Base-by-base conservation (phyloP, 768 basidiomycete species). In the Flagelloscypha sp. region DNA sequence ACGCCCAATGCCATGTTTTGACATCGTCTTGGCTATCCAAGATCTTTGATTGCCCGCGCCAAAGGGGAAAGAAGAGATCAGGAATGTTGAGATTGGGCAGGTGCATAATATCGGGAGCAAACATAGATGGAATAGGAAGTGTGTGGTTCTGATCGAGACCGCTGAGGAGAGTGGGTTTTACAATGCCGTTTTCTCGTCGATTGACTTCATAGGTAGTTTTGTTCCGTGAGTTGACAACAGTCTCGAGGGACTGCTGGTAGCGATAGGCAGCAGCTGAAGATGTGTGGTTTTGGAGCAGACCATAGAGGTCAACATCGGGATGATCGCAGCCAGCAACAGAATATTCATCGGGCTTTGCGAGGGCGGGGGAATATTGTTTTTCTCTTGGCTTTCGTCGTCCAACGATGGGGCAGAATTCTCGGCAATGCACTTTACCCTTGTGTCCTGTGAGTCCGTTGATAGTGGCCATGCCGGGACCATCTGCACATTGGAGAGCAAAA, bases 91-190 rank as follows among this genome's bases (percentile, higher is more conserved):
- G 44, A 9, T 41, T 19, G 5, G 42, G 38, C 1, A 59, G 47
- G 42, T 70, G 67, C 63, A 68, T 67, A 10, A 59, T 36, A 31
- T 70, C 64, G 1, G 42, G 41, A 8, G 43, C 30, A 33, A 62
- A 66, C 20, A 52, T 53, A 1, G 35, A 31, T 0, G 62, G 60
- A 29, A 61, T 40, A 0, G 47, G 44, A 12, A 59, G 47, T 12
- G 33, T 43, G 6, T 35, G 33, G 3, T 25, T 15, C 8, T 37
- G 18, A 1, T 33, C 42, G 1, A 65, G 38, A 0, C 58, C 62
- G 7, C 38, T 31, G 29, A 66, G 53, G 3, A 68, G 46, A n/a
- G 47, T 61, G 0, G 58, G 58, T 30, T 60, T 61, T n/a, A 41
- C 40, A 22, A 71, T 53, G 1, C 66, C 61, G 2, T 57, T 59